Percentiles rank a stretch among this genome's conserved stretches.
phyloP scores from a whole-genome alignment of 176 grass and related monocot species.

The Oryza meridionalis region DNA sequence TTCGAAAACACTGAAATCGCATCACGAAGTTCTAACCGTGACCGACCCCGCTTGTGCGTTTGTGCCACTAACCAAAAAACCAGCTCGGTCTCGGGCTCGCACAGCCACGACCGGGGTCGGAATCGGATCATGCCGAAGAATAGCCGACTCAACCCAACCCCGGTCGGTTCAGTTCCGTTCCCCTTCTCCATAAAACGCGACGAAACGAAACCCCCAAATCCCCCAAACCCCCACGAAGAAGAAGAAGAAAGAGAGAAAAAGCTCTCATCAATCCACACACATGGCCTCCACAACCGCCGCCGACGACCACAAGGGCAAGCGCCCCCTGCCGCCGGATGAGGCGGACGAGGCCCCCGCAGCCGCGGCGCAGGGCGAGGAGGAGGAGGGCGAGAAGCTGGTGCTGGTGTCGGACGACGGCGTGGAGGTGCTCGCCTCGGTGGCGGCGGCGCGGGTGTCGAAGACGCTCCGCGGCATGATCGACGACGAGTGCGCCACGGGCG shows the following conservation, averaged over 20 bases:
- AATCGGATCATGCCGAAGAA: background rate
- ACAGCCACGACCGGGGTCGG: background rate
- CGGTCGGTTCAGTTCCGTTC: background rate
- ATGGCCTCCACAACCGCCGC: slow-evolving; percentile 32
- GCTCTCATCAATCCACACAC: background rate
- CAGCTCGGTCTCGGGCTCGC: background rate
- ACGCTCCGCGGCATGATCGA: slow-evolving; percentile 57
- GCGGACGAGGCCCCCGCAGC: background rate
- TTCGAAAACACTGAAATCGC: no score
- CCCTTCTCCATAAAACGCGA: background rate
- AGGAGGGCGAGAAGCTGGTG: background rate
- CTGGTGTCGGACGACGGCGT: slow-evolving; percentile 51
- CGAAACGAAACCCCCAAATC: background rate
- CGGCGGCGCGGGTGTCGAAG: slow-evolving; percentile 61
- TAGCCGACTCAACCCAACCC: background rate
- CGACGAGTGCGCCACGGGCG: slow-evolving; percentile 45
- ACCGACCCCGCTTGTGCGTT: no score
- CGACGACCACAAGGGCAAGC: slow-evolving; percentile 37
- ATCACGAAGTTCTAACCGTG: no score
- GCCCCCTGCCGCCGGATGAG: slow-evolving; percentile 1
- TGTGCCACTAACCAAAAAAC: no score
- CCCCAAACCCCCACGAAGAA: background rate
- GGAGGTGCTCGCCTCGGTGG: slow-evolving; percentile 48
- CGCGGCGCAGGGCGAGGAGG: background rate
- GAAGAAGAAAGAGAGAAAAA: background rate